Evolutionary conservation across 2,329 filamentous ascomycete species (phyloP).

Genomic region (Colletotrichum destructivum): DNA sequence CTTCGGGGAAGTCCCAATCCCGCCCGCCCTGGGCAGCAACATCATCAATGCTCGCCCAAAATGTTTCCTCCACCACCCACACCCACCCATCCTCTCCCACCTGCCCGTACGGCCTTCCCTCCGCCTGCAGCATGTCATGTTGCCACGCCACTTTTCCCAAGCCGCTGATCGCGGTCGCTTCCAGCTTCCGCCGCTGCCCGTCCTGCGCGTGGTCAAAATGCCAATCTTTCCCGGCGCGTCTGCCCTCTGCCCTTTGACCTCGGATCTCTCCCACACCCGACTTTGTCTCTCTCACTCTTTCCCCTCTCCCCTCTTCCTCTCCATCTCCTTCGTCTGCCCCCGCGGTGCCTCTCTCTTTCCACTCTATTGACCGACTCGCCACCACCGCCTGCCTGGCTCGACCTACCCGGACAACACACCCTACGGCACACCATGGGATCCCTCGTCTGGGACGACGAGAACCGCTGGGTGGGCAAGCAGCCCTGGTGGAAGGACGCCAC

Average conservation of each 20-base stretch:
- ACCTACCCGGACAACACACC: neutral
- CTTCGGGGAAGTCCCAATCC: neutral
- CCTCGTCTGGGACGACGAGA: constrained; percentile 50
- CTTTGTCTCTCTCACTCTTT: neutral
- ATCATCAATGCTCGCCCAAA: neutral
- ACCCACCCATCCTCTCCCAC: constrained; percentile 2
- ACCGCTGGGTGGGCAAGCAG: constrained; percentile 52
- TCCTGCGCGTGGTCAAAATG: constrained; percentile 30
- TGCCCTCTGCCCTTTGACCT: constrained; percentile 9
- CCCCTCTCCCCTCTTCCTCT: neutral
- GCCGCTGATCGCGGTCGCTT: constrained; percentile 28
- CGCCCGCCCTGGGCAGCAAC: neutral
- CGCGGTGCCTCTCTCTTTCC: neutral
- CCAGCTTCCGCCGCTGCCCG: constrained; percentile 6
- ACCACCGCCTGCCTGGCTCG: neutral
- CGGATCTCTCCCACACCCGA: constrained; percentile 11
- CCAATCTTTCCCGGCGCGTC: constrained; percentile 22
- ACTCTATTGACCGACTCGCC: neutral
- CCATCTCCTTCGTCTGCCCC: neutral
- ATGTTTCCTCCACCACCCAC: neutral
- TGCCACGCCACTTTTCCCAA: constrained; percentile 25
- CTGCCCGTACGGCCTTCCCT: constrained; percentile 1
- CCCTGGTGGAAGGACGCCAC: constrained; percentile 64
- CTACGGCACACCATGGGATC: constrained; percentile 50
- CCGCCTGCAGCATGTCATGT: constrained; percentile 25